Conservation (phyloP, 768 basidiomycete genomes). For the Lactarius trivialis region DNA sequence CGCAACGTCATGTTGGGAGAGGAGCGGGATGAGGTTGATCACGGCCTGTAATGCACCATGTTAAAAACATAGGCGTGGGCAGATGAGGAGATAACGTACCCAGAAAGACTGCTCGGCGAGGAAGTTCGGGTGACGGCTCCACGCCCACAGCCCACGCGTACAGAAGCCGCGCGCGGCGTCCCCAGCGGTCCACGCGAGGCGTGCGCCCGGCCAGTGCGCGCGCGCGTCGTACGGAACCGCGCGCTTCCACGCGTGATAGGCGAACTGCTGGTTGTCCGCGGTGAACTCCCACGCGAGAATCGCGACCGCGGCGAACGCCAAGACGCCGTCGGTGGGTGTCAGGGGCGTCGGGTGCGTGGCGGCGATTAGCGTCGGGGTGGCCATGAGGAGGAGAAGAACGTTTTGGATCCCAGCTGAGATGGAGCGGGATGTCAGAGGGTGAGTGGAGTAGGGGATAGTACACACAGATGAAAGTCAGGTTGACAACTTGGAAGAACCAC, state of each 20-base stretch:
- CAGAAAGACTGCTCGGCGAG: slow-evolving; percentile 85
- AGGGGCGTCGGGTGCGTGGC: slow-evolving; percentile 48
- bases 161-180: slow-evolving; percentile 78
- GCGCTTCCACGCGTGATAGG: slow-evolving; percentile 73
- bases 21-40: slow-evolving; percentile 59
- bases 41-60: slow-evolving; percentile 42
- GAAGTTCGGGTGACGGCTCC: slow-evolving; percentile 89
- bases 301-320: slow-evolving; percentile 52
- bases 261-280: slow-evolving; percentile 89
- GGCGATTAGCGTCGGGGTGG: slow-evolving; percentile 53
- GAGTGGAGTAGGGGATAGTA: background rate
- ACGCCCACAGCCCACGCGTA: slow-evolving; percentile 80
- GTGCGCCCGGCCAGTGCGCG: slow-evolving; percentile 55
- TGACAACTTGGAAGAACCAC: slow-evolving; percentile 54
- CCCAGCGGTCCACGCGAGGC: slow-evolving; percentile 57
- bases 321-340: slow-evolving; percentile 50
- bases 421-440: background rate
- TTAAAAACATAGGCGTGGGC: background rate
- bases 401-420: slow-evolving; percentile 65
- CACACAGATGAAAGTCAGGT: slow-evolving; percentile 65
- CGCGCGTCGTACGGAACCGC: slow-evolving; percentile 23
- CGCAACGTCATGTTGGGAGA: slow-evolving; percentile 34
- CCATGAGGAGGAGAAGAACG: slow-evolving; percentile 66
- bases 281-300: slow-evolving; percentile 67
- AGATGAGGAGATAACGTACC: slow-evolving; percentile 41